Evolutionary conservation across 2,329 filamentous ascomycete species (phyloP).

Genomic region (Colletotrichum paranaense): DNA sequence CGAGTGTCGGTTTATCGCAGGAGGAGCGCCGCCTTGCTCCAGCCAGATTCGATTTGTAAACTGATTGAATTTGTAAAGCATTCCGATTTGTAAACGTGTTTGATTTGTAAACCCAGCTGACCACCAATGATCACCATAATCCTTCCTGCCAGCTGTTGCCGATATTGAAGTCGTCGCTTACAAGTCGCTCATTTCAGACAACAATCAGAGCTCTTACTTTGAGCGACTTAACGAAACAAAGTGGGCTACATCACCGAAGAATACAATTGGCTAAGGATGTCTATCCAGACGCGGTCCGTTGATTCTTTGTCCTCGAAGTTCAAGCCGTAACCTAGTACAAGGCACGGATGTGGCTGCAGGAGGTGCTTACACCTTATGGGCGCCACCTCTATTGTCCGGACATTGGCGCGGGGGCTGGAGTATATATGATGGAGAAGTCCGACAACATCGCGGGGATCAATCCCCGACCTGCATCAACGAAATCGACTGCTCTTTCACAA

Average conservation of each 20-base stretch:
- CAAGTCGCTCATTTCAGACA: neutral
- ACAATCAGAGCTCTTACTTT: neutral
- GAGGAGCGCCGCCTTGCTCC: neutral
- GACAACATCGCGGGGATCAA: neutral
- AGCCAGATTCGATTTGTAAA: neutral
- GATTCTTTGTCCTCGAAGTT: neutral
- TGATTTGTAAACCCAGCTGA: too few relatives aligned
- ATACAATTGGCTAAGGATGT: neutral
- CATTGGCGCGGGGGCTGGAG: neutral
- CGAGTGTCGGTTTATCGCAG: too few relatives aligned
- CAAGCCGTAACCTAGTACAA: neutral
- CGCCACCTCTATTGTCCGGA: conserved; percentile 6
- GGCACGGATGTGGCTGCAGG: conserved; percentile 2
- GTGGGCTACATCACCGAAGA: too few relatives aligned
- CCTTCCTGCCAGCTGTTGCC: neutral
- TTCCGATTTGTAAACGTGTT: conserved; percentile 5
- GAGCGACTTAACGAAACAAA: too few relatives aligned
- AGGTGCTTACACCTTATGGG: neutral
- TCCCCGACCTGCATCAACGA: too few relatives aligned
- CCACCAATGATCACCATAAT: neutral
- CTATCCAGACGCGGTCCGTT: neutral
- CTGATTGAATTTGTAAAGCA: too few relatives aligned
- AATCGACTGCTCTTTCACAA: neutral
- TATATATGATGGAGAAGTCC: conserved; percentile 15
- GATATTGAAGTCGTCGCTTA: conserved; percentile 13